A percentile compares a stretch with the other conserved stretches of the same genome.
phyloP scores from a whole-genome alignment of 768 basidiomycete species.

The Tulasnella sp. region DNA sequence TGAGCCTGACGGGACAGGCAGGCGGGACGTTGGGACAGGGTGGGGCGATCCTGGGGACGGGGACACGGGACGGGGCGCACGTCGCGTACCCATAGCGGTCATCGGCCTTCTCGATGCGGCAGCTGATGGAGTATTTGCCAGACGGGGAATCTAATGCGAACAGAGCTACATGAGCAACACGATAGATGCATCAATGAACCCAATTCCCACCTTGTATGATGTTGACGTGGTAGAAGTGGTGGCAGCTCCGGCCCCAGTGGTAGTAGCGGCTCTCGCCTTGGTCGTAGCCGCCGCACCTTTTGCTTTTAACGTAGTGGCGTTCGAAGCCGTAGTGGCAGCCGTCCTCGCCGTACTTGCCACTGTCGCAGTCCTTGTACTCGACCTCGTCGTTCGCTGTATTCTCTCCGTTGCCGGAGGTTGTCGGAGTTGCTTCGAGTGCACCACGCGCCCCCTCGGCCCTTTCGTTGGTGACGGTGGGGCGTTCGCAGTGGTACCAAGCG shows the following conservation, averaged over 20 bases:
- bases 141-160: not conserved
- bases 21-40: conserved; percentile 1
- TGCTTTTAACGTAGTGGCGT: not conserved
- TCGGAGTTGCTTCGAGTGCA: conserved; percentile 15
- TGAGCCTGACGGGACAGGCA: not conserved
- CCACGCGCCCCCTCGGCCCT: conserved; percentile 8
- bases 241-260: conserved; percentile 20
- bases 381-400: conserved; percentile 59
- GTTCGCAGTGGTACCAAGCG: not conserved
- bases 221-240: not conserved
- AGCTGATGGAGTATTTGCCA: not conserved
- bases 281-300: conserved; percentile 31
- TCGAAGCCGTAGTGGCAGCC: conserved; percentile 16
- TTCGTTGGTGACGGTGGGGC: conserved; percentile 4
- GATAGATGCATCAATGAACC: not conserved
- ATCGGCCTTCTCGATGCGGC: not conserved
- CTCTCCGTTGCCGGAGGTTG: conserved; percentile 42
- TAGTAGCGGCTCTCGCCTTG: conserved; percentile 32
- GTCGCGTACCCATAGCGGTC: conserved; percentile 5
- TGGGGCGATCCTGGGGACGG: conserved; percentile 10
- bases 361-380: conserved; percentile 28
- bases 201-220: not conserved
- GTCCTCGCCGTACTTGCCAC: conserved; percentile 19
- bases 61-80: conserved; percentile 8
- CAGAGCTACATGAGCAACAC: not conserved